Evolutionary conservation across 1,139 yeast genomes (phyloP).

Genomic region (Diutina pseudorugosa): DNA sequence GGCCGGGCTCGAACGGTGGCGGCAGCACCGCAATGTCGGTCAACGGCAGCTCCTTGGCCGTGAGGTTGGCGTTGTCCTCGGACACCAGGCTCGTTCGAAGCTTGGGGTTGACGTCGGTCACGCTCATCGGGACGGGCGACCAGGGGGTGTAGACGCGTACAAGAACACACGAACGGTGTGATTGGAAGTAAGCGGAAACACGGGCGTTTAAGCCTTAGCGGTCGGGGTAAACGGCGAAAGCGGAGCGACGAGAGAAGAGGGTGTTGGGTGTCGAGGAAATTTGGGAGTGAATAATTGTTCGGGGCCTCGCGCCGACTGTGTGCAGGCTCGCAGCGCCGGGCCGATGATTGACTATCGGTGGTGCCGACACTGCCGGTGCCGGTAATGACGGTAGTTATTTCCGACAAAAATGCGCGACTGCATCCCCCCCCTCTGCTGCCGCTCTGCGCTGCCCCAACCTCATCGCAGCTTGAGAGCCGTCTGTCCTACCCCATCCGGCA

Average conservation of each 20-base stretch:
- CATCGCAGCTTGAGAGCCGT: background rate
- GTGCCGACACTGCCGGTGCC: background rate
- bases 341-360: background rate
- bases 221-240: background rate
- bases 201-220: background rate
- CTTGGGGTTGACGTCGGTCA: background rate
- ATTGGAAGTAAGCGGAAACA: background rate
- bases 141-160: background rate
- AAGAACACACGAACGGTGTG: background rate
- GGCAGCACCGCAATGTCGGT: conserved; percentile 32
- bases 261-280: background rate
- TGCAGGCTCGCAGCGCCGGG: too few relatives aligned
- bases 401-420: too few relatives aligned
- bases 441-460: background rate
- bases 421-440: too few relatives aligned
- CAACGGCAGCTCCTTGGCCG: conserved; percentile 20
- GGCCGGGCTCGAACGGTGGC: conserved; percentile 18
- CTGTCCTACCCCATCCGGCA: too few relatives aligned
- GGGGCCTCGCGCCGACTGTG: background rate
- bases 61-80: conserved; percentile 4
- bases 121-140: background rate
- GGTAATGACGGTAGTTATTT: background rate
- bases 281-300: background rate
- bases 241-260: background rate
- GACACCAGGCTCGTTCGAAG: background rate